These are phyloP conservation scores for Teratosphaeria viscida DNA, from an alignment of 2,329 filamentous ascomycete genomes.

Conservation along the genomic window DNA sequence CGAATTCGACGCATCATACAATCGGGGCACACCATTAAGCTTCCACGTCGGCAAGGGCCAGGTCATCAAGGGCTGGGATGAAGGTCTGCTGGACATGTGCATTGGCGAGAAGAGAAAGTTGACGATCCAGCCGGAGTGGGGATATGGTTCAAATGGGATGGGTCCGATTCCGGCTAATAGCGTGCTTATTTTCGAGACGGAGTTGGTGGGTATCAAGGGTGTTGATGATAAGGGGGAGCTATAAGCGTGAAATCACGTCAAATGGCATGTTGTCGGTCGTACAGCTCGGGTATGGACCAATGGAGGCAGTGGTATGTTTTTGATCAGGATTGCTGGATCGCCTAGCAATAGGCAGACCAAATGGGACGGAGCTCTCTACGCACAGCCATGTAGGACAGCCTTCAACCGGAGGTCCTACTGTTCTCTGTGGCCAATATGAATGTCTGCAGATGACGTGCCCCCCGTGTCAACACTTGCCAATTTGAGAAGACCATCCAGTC, in stretches of 20 bases:
- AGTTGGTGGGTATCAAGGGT: conserved; percentile 73
- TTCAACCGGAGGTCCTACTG: not conserved
- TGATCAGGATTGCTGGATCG: not conserved
- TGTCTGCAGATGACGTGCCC: not conserved
- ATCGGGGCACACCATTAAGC: conserved; percentile 63
- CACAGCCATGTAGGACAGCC: not conserved
- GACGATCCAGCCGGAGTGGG: conserved; percentile 79
- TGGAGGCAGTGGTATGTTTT: not conserved
- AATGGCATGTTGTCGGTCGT: not conserved
- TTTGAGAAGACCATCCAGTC: not conserved
- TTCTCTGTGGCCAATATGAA: not conserved
- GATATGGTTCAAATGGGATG: conserved; percentile 64
- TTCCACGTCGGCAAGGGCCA: conserved; percentile 75
- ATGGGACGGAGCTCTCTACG: not conserved
- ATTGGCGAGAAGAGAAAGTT: conserved; percentile 86
- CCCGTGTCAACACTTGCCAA: not conserved
- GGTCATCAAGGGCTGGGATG: conserved; percentile 95
- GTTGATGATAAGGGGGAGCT: conserved; percentile 36
- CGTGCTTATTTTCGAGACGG: conserved; percentile 84
- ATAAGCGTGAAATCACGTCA: not conserved
- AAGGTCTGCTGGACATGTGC: conserved; percentile 89
- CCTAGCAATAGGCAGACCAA: not conserved
- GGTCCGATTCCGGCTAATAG: conserved; percentile 80
- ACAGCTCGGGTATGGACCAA: not conserved
- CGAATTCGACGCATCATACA: conserved; percentile 48